phyloP scores from a whole-genome alignment of 2,329 filamentous ascomycete species.

The Cryphonectria japonica region DNA sequence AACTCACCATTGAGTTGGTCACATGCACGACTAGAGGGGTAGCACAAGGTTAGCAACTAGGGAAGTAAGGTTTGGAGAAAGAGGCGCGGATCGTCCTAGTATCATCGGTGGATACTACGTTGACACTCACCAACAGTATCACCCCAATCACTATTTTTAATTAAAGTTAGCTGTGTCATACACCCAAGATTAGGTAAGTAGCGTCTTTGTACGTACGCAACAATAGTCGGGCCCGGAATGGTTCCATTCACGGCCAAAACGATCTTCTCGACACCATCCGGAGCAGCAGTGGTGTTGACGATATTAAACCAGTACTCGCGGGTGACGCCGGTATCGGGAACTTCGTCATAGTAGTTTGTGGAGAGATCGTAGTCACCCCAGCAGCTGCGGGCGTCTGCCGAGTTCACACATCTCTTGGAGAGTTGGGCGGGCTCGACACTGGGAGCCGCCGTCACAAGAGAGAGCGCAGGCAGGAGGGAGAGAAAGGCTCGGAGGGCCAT shows the following conservation, averaged over 20 bases:
- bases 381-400: conserved; percentile 25
- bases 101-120: not conserved
- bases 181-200: conserved; percentile 24
- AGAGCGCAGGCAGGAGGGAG: conserved; percentile 14
- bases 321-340: conserved; percentile 43
- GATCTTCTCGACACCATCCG: conserved; percentile 39
- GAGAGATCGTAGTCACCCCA: conserved; percentile 46
- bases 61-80: not conserved
- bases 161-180: conserved; percentile 25
- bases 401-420: conserved; percentile 21
- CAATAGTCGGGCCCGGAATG: conserved; percentile 51
- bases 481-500: conserved; percentile 21
- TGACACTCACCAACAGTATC: conserved; percentile 44
- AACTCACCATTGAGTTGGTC: conserved; percentile 4
- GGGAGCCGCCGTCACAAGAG: conserved; percentile 19
- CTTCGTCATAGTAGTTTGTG: conserved; percentile 39
- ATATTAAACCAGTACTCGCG: conserved; percentile 40
- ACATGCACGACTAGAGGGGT: not conserved
- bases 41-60: not conserved
- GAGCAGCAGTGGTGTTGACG: conserved; percentile 34
- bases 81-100: not conserved
- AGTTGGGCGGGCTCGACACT: not conserved
- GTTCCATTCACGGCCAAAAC: conserved; percentile 47
- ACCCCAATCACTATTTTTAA: conserved; percentile 53
- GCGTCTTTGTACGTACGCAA: conserved; percentile 31